Evolutionary conservation across 83 land plant species (phyloP), one percentile per base, ranked within the genome.

Genomic region (Isoetes engelmannii): DNA sequence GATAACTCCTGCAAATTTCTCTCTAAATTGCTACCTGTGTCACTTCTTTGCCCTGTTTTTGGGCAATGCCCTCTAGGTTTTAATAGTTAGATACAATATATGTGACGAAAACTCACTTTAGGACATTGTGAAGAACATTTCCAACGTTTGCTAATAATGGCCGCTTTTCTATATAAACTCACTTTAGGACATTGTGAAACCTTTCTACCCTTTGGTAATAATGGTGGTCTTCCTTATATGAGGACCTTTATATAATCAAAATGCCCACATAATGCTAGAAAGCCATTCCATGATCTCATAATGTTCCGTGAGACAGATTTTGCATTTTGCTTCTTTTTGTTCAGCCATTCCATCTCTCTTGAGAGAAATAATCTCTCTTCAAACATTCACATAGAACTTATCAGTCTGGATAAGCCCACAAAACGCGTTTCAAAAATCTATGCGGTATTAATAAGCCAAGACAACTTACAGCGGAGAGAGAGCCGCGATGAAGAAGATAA

Each of bases 401-500:
- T 51, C 15, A 12, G 2, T 12, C 2, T 51, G 55, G 13, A 51
- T 15, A 51, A 12, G 15, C 15, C 13, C 13, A 51, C 55, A 51
- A 51, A 51, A 15, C 0, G 55, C 55, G 3, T 60, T 60, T 60
- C 28, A 0, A 10, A 59, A 13, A 13, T n/a, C n/a, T 9, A 60
- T 21, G 63, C 1, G 63, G 9, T 60, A 0, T n/a, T 60, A 1
- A 18, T 12, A 8, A 65, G 1, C 3, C 17, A 51, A 53, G 21
- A 17, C n/a, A 54, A 49, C 74, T 45, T 74, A 74, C 77, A 50
- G 72, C 61, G 4, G 64, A 43, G 0, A 74, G 44, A 44, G 73
- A 68, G 5, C 68, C 44, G 4, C 61, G 72, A 59, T 74, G 77
- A 58, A 74, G 63, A 19, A 74, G 9, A 57, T 74, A 68, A 15